Percentiles rank a stretch among this genome's conserved stretches.
phyloP scores from a whole-genome alignment of 1,139 yeast genomes.

The Pichia norvegensis region DNA sequence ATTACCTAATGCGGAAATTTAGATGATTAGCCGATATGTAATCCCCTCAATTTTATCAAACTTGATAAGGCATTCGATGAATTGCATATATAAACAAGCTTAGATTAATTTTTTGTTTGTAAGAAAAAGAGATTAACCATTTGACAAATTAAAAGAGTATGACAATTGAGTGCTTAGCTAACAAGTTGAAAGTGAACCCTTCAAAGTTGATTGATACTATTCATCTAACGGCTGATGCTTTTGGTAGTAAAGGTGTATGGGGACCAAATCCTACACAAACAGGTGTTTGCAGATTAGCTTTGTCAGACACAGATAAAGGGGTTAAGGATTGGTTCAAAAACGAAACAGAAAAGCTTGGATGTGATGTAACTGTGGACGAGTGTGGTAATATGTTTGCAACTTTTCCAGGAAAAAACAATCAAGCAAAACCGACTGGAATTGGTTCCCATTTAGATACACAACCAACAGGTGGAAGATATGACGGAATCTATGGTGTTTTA shows the following conservation, averaged over 20 bases:
- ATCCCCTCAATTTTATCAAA: too few relatives aligned
- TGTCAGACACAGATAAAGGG: conserved; percentile 51
- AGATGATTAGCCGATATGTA: too few relatives aligned
- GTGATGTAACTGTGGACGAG: conserved; percentile 50
- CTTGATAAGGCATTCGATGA: too few relatives aligned
- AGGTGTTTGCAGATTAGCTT: conserved; percentile 56
- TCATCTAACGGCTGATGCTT: conserved; percentile 47
- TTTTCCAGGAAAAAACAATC: conserved; percentile 46
- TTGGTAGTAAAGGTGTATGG: conserved; percentile 61
- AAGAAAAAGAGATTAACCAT: too few relatives aligned
- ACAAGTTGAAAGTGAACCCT: conserved; percentile 24
- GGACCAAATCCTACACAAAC: conserved; percentile 49
- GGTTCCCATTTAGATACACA: conserved; percentile 75
- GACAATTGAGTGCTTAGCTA: conserved; percentile 7
- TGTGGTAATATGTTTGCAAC: conserved; percentile 63
- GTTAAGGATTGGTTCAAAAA: conserved; percentile 63
- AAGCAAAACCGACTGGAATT: conserved; percentile 50
- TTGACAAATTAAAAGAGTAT: too few relatives aligned
- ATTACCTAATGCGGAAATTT: too few relatives aligned
- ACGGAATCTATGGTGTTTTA: conserved; percentile 63
- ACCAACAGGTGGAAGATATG: conserved; percentile 74
- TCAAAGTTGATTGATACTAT: conserved; percentile 49
- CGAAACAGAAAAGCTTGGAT: conserved; percentile 48
- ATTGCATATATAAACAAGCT: too few relatives aligned
- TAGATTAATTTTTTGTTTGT: too few relatives aligned